Base-by-base conservation (phyloP, 2,329 filamentous ascomycete genomes). In the Zasmidium citrigriseum region DNA sequence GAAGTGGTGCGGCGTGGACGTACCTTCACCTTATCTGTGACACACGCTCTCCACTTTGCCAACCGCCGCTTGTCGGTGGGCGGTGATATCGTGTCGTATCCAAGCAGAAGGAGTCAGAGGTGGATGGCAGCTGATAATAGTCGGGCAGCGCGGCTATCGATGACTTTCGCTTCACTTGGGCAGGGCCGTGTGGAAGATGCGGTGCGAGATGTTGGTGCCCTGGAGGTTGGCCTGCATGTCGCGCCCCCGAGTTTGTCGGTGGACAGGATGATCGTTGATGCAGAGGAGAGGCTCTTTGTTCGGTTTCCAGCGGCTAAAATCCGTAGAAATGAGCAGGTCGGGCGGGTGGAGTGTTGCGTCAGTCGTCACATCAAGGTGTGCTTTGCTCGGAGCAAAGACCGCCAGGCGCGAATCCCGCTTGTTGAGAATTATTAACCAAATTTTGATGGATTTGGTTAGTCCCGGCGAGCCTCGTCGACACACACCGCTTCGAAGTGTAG, bases 221-320 rank as follows among this genome's bases (percentile, higher is more conserved):
- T 57, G 55, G 38, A 57, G 52, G 24, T 27, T 24, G 49, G 48
- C 55, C 55, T 57, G 55, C 55, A 57, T 57, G n/a, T 27, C 44
- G 54, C 38, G 44, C n/a, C 22, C n/a, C 46, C 34, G 54, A 25
- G 54, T 49, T 34, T 49, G 46, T 41, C 23, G 21, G 21, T 18
- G 11, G 38, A 46, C 29, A 45, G 22, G 47, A 50, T 24, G n/a
- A 20, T 50, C 44, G 21, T 45, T 54, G 52, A 54, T 9, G 4
- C 24, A 22, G 41, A 46, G n/a, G 44, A 54, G 38, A 18, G 24
- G 23, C 34, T 53, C 7, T 53, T 54, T 44, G 52, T 53, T 41
- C 48, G 5, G 48, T 51, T 18, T 18, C 24, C 16, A 51, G 34
- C 48, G 34, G 34, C 25, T 21, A 51, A 38, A 34, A 11, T 18